Evolutionary conservation across 371 early-diverging fungal species (phyloP), one percentile per base, ranked within the genome.

Genomic region (Haplosporangium sp.): DNA sequence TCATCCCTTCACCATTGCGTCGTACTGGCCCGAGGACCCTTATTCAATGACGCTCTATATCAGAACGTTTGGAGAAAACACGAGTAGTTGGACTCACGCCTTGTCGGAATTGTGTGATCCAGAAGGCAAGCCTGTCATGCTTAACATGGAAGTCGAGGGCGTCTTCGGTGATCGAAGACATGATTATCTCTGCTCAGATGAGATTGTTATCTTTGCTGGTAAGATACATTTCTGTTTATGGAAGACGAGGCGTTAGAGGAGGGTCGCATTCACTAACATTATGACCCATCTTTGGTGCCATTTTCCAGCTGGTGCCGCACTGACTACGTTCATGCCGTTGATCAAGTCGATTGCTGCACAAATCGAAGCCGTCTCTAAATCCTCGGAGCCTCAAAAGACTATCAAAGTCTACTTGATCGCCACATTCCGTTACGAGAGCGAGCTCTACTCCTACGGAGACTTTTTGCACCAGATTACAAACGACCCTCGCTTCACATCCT

Each of bases 11-110:
- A 77, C 77, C 21, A 72, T 77, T 36, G 77, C 71, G 11, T 77
- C 77, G 5, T 77, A 71, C 53, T 77, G 77, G 77, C 60, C 77
- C 0, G 77, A 77, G 21, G 77, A 77, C 43, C 77, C 77, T 5
- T 77, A 72, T 18, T 63, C 72, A 23, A 77, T 77, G 72, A 77
- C 77, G 10, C 41, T 77, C 5, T 77, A 71, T 18, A 50, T 77
- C 21, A 52, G 77, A 11, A 64, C 72, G 0, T 72, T 71, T 14
- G 71, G 64, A 36, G 72, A 71, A 42, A 71, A 58, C 54, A 43
- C 43, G 41, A 45, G 45, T 1, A 77, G 77, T 21, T 77, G 77
- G 77, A 77, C 77, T 12, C 55, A 58, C 38, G 72, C 45, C 12
- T 20, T 77, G 41, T 67, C 77, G 0, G 46, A 54, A 1, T 14